Base-by-base conservation (phyloP, 2,329 filamentous ascomycete species). In the Chrysoporthe deuterocubensis region DNA sequence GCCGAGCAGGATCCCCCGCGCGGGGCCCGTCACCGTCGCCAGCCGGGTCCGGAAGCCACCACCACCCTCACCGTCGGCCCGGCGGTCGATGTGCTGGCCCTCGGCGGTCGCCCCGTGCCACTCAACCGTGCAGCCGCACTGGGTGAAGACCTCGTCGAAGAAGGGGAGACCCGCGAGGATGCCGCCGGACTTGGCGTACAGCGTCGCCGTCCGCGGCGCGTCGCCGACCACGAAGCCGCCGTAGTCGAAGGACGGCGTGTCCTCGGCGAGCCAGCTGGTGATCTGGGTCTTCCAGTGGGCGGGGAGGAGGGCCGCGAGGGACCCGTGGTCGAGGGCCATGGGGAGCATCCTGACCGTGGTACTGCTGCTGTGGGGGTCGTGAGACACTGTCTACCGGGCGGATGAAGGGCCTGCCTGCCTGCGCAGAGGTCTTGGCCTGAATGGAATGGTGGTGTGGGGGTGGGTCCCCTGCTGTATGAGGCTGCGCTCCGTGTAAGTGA, bases 161-260 rank as follows among this genome's bases (percentile, higher is more conserved):
- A 99, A 99, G 2, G 96, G 96, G 3, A 96, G 88, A 66, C 96
- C 96, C 52, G 96, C 96, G 59, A 99, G 84, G 61, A 98, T 85
- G 70, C 96, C 96, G 3, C 83, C 77, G n/a, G 87, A 89, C 78
- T 92, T 92, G 69, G 85, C 88, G 80, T 87, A 90, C 50, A 92
- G 85, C 4, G 87, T 91, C 26, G 90, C 90, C 16, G 84, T 87
- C 68, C 87, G 87, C 9, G 82, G 79, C 40, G 81, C 81, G 50
- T 92, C 88, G 71, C 96, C 96, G 34, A 99, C 96, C 7, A 99
- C 96, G 79, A 97, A 99, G 69, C 96, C 96, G 75, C 93, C 96
- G 78, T 97, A 97, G 84, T 99, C 96, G 81, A 97, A 95, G 64
- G 93, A 96, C 4, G 96, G 96, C 3, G 94, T 96, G 82, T 99